Evolutionary conservation across 306 rosid genomes (phyloP), one percentile per base, ranked within the genome.

Genomic region (Oxytropis ochrocephala): DNA sequence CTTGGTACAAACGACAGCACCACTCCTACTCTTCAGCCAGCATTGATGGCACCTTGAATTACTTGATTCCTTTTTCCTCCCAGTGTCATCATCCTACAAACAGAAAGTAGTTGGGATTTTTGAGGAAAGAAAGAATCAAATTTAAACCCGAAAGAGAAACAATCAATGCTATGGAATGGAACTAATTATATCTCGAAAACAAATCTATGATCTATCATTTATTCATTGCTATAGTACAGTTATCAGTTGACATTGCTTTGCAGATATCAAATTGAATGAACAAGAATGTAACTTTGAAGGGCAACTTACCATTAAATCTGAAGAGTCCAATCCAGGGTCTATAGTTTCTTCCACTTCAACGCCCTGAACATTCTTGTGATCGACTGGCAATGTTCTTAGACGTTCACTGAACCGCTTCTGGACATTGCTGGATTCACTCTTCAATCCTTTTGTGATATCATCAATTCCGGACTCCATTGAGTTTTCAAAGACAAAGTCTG

Each of bases 31-130:
- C 41, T 39, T 80, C 59, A 66, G 65, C 78, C 80, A 51, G 74
- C 92, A 85, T 52, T 87, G 89, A 76, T 87, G 92, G 77, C 89
- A 87, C 79, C 70, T 75, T 62, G 72, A 82, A 73, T 63, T 52
- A 75, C 50, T 58, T 8, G 17, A 67, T 18, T 49, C 77, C 61
- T 30, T 75, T 57, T 67, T 71, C 73, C 67, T 70, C 58, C 64
- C 68, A 39, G 32, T 11, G 13, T 73, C 84, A 70, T 49, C 86
- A 70, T 49, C 86, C 89, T 85, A 54, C 70, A 75, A 78, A 68
- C n/a, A 63, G 11, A 75, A 72, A 53, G 19, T 43, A 18, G 55
- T 24, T 14, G 36, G 64, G 16, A 21, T 21, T 43, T 51, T 53
- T 41, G 27, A 72, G 54, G 19, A 70, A 69, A 11, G 32, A 41